Evolutionary conservation across 2,329 filamentous ascomycete species (phyloP), one percentile per base, ranked within the genome.

Genomic region (Aureobasidium sp.): DNA sequence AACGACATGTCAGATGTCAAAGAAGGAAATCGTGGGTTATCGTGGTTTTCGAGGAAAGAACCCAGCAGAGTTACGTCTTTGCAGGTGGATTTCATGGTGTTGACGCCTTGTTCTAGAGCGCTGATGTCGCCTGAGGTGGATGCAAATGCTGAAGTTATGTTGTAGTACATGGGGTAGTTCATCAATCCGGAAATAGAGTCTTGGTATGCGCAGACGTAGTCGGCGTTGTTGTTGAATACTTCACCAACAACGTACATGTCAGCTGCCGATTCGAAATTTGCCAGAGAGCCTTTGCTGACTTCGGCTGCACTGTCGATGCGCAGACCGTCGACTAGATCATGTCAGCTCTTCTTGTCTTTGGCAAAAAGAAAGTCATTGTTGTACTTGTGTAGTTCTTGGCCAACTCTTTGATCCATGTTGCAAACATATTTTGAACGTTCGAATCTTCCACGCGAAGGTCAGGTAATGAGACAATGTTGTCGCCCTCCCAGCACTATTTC

Each of bases 401-500:
- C 0, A 88, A 74, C 47, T 75, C 75, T 17, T 70, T 72, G 65
- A 88, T 76, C 86, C 86, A 89, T 26, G 74, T 71, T 57, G 83
- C 75, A 70, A 81, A 82, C n/a, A 82, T 74, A 20, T 70, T 71
- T 27, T 78, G 76, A 8, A 88, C 80, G 0, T 70, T 70, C 0
- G 73, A 52, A 29, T 77, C 74, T 43, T 81, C 77, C 0, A 86
- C 88, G 57, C 83, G 74, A 12, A 88, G 69, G 65, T 89, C 86
- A 0, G 86, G 84, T 0, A 89, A 78, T 0, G 78, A 76, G 20
- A 82, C 78, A 7, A 75, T 78, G 43, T 76, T 75, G 62, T 80
- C 77, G n/a, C 79, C 80, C 6, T 80, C 51, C 64, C 64, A 65
- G 62, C 64, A 65, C 52, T 65, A 27, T 13, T 15, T 37, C 7